Evolutionary conservation across 345 rosid species (phyloP), one percentile per base, ranked within the genome.

Genomic region (Cardamine chenopodiifolia): DNA sequence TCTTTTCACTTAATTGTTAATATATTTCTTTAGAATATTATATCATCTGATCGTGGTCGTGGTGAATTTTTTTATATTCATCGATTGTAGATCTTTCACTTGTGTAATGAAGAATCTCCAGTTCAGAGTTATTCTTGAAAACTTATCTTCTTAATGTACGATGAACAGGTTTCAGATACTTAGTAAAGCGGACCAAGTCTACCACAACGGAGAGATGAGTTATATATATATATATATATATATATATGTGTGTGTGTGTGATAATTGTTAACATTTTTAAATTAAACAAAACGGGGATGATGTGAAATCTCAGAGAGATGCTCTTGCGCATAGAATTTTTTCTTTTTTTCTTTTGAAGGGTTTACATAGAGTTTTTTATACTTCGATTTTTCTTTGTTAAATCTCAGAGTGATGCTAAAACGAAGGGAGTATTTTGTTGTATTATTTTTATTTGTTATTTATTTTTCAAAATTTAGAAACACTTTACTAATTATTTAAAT

Each of bases 111-210:
- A 44, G 31, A 32, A 22, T 45, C 14, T 40, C 10, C 6, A 11
- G 2, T 35, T 32, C 61, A 52, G 26, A 39, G 18, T 29, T 40
- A 7, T 52, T 63, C 25, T 54, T 42, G 12, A 32, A 13, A 17
- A 45, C 22, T 45, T 56, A 32, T 65, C 39, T 47, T 34, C 15
- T 42, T 20, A 39, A 15, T 34, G 59, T 48, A 47, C 48, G 53
- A 47, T 47, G 42, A 25, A 6, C 34, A 34, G 2, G 10, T 14
- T 57, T 45, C 37, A 67, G 28, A 47, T 57, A 56, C 34, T 17
- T 58, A n/a, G 53, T 73, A 64, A 42, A 44, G 35, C 58, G 50
- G n/a, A 60, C 37, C 10, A 59, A 22, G 35, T 58, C 55, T 39
- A 62, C 34, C 40, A 29, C 15, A 50, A 55, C 14, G 28, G 7